These are phyloP conservation scores for Aspergillus nidulans DNA, from an alignment of 495 filamentous ascomycete genomes.

Conservation along the genomic window DNA sequence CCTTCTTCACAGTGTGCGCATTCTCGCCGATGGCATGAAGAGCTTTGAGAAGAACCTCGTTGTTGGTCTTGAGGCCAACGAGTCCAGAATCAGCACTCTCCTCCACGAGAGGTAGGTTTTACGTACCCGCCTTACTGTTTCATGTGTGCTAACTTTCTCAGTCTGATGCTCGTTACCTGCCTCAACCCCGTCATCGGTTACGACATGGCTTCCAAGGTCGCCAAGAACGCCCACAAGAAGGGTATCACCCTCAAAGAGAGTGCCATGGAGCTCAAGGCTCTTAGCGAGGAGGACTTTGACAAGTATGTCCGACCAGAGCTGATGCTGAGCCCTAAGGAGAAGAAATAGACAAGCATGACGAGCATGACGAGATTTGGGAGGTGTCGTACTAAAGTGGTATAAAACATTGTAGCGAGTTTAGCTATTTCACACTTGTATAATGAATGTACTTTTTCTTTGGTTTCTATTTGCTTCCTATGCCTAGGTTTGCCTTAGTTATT, in stretches of 20 bases:
- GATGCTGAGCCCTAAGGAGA: constrained; percentile 81
- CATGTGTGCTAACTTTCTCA: constrained; percentile 33
- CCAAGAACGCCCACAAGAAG: constrained; percentile 99
- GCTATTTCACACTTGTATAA: constrained; percentile 16
- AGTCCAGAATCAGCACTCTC: constrained; percentile 79
- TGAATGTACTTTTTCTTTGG: constrained; percentile 8
- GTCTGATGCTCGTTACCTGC: constrained; percentile 97
- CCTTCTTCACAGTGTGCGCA: constrained; percentile 80
- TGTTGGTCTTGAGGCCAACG: constrained; percentile 83
- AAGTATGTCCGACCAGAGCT: constrained; percentile 88
- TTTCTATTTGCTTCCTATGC: neutral
- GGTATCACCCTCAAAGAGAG: constrained; percentile 86
- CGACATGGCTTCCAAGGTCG: constrained; percentile 96
- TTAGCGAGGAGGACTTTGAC: constrained; percentile 91
- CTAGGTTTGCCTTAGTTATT: constrained; percentile 14
- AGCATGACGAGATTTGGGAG: neutral
- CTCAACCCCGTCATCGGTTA: constrained; percentile 98
- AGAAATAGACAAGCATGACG: constrained; percentile 32
- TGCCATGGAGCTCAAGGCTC: constrained; percentile 86
- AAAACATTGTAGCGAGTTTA: constrained; percentile 20
- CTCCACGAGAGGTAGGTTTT: constrained; percentile 72
- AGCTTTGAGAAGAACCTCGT: constrained; percentile 94
- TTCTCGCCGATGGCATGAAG: constrained; percentile 87
- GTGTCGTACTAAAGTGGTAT: constrained; percentile 10
- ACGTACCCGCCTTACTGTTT: neutral